Percentiles rank a stretch among this genome's conserved stretches.
Evolutionary conservation across 2,329 filamentous ascomycete species (phyloP).

Genomic region (Blastomyces silverae): DNA sequence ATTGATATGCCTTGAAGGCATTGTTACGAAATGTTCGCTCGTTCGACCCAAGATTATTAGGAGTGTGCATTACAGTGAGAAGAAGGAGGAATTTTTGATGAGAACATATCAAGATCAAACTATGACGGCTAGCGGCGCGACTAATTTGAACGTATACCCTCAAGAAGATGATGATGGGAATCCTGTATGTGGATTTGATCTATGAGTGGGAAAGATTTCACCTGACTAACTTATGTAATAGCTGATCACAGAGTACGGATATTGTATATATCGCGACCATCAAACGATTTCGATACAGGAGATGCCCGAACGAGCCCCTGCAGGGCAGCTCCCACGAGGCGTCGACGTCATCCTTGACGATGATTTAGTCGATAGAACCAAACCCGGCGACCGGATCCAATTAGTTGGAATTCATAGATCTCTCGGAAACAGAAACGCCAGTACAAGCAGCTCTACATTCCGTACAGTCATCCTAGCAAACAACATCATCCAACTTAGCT

Average conservation of each 20-base stretch:
- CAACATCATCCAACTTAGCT: constrained; percentile 88
- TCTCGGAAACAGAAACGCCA: constrained; percentile 87
- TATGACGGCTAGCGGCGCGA: constrained; percentile 81
- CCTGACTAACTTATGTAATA: constrained; percentile 24
- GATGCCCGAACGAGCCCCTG: constrained; percentile 95
- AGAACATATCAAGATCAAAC: constrained; percentile 94
- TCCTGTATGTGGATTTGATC: constrained; percentile 45
- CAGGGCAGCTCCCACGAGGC: constrained; percentile 86
- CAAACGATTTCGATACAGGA: constrained; percentile 98
- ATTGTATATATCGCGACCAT: constrained; percentile 91
- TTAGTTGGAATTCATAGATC: constrained; percentile 95
- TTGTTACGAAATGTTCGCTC: constrained; percentile 91
- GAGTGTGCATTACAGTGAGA: constrained; percentile 94
- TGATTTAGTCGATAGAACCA: constrained; percentile 88
- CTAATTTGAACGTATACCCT: constrained; percentile 86
- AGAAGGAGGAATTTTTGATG: constrained; percentile 76
- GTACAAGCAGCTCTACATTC: constrained; percentile 85
- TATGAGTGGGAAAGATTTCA: constrained; percentile 10
- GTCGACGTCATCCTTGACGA: constrained; percentile 97
- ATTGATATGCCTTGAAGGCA: constrained; percentile 96
- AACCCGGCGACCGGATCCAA: constrained; percentile 92
- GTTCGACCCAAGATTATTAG: constrained; percentile 97
- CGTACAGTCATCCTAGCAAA: constrained; percentile 91
- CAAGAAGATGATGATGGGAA: constrained; percentile 91
- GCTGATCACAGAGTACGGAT: constrained; percentile 90